These are phyloP conservation scores for Geotrichum ghanense DNA, from an alignment of 805 yeast genomes.

Conservation along the genomic window DNA sequence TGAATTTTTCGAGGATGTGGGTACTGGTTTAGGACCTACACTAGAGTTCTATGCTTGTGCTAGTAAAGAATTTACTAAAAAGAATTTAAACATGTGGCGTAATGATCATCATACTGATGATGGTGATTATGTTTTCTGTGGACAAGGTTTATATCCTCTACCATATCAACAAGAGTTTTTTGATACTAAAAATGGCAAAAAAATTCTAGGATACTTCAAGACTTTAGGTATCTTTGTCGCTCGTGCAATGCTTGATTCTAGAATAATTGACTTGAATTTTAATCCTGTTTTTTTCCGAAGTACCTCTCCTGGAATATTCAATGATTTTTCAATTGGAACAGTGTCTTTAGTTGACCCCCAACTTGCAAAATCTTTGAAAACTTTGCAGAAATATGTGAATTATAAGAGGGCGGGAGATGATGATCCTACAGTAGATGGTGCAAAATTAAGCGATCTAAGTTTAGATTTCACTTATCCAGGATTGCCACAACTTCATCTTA, in stretches of 20 bases:
- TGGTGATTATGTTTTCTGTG: conserved; percentile 29
- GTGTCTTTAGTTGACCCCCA: conserved; percentile 44
- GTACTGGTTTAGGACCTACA: conserved; percentile 96
- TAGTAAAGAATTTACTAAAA: conserved; percentile 59
- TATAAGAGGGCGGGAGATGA: conserved; percentile 7
- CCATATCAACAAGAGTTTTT: conserved; percentile 31
- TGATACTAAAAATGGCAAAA: conserved; percentile 19
- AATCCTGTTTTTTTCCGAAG: conserved; percentile 59
- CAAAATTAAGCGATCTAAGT: conserved; percentile 41
- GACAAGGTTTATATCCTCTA: conserved; percentile 60
- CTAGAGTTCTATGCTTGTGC: conserved; percentile 80
- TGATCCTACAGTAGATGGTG: conserved; percentile 24
- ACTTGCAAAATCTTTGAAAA: conserved; percentile 46
- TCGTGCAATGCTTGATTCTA: conserved; percentile 74
- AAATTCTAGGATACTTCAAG: conserved; percentile 42
- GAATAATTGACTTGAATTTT: conserved; percentile 75
- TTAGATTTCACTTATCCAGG: conserved; percentile 74
- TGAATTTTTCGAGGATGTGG: conserved; percentile 82
- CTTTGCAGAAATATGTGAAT: conserved; percentile 33
- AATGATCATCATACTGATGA: conserved; percentile 20
- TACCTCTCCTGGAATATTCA: conserved; percentile 15
- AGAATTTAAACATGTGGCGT: conserved; percentile 61
- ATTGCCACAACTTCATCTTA: conserved; percentile 44
- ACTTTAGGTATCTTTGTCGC: conserved; percentile 78
- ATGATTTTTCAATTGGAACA: conserved; percentile 25